These are phyloP conservation scores for Rostrohypoxylon terebratum DNA, from an alignment of 495 filamentous ascomycete species.

Conservation along the genomic window DNA sequence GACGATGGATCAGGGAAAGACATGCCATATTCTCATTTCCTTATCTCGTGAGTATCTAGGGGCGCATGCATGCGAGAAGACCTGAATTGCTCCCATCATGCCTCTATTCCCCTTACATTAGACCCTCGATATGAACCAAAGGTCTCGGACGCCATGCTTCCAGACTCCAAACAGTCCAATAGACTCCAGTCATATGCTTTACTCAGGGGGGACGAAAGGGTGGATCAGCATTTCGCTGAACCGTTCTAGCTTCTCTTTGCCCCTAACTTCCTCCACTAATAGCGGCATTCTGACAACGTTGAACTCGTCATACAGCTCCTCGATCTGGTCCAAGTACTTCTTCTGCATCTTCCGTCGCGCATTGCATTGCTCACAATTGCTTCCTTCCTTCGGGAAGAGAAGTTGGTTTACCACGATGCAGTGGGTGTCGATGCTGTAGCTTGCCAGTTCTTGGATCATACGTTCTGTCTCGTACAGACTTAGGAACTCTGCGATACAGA, in stretches of 20 bases:
- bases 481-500: constrained; percentile 98
- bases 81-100: background rate
- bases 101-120: constrained; percentile 14
- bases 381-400: constrained; percentile 88
- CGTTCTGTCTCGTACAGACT: constrained; percentile 98
- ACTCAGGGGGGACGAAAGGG: constrained; percentile 82
- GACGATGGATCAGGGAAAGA: background rate
- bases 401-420: constrained; percentile 98
- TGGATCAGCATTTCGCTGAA: constrained; percentile 94
- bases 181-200: constrained; percentile 33
- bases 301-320: constrained; percentile 98
- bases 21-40: constrained; percentile 4
- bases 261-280: constrained; percentile 92
- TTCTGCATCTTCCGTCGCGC: constrained; percentile 97
- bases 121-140: constrained; percentile 5
- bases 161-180: constrained; percentile 21
- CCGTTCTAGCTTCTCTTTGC: constrained; percentile 90
- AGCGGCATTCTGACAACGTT: constrained; percentile 98
- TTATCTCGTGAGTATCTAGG: background rate
- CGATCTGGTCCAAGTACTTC: constrained; percentile 99
- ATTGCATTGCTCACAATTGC: constrained; percentile 94
- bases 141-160: constrained; percentile 39
- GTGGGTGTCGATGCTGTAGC: constrained; percentile 95
- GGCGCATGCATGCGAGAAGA: constrained; percentile 8
- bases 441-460: constrained; percentile 98